These are phyloP conservation scores for Priceomyces carsonii DNA, from an alignment of 805 yeast genomes.

Conservation along the genomic window DNA sequence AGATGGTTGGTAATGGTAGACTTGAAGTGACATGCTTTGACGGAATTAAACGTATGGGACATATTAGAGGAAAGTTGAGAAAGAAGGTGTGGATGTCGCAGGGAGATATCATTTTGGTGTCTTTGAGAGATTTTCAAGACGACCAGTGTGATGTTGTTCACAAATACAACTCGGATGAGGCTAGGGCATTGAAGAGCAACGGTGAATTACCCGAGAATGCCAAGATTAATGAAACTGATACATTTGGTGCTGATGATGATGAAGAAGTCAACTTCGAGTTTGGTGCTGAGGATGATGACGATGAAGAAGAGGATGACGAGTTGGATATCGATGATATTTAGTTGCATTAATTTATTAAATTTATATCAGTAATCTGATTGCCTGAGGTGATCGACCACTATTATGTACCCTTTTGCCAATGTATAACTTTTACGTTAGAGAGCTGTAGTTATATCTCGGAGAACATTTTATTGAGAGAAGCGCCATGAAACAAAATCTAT, in stretches of 20 bases:
- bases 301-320: slow-evolving; percentile 66
- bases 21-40: slow-evolving; percentile 95
- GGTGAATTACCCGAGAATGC: slow-evolving; percentile 98
- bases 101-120: slow-evolving; percentile 95
- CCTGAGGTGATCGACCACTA: too few relatives aligned
- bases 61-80: slow-evolving; percentile 97
- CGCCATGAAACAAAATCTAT: too few relatives aligned
- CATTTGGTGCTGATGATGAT: slow-evolving; percentile 94
- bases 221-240: slow-evolving; percentile 95
- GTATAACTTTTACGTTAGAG: too few relatives aligned
- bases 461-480: too few relatives aligned
- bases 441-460: too few relatives aligned
- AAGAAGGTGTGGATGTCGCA: slow-evolving; percentile 99
- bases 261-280: slow-evolving; percentile 98
- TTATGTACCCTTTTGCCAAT: too few relatives aligned
- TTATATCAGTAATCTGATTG: slow-evolving; percentile 7
- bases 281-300: slow-evolving; percentile 87
- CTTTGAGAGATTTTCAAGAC: slow-evolving; percentile 97
- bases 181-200: slow-evolving; percentile 89
- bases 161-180: slow-evolving; percentile 96
- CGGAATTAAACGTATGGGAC: slow-evolving; percentile 91
- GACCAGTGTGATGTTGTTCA: slow-evolving; percentile 97
- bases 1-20: slow-evolving; percentile 98
- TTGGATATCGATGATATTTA: slow-evolving; percentile 95
- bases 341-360: slow-evolving; percentile 14